These are phyloP conservation scores for Cyberlindnera nakhonratchasimensis DNA, from an alignment of 805 yeast genomes.

Conservation along the genomic window DNA sequence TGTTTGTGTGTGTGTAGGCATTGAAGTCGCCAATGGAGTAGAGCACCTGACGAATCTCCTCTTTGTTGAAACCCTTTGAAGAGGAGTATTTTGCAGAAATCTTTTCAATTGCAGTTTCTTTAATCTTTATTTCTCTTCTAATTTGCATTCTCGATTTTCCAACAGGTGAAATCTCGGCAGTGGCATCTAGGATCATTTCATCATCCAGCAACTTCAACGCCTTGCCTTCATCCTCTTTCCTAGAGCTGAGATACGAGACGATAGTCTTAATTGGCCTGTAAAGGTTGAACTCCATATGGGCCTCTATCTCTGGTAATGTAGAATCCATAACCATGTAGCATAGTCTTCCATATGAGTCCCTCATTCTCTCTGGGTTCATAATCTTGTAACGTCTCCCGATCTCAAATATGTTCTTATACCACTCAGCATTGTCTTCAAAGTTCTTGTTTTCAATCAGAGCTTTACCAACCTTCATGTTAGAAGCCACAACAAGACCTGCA, in stretches of 20 bases:
- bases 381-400: constrained; percentile 78
- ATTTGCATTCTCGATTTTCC: constrained; percentile 52
- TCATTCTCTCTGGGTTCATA: constrained; percentile 80
- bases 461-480: constrained; percentile 68
- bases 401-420: constrained; percentile 71
- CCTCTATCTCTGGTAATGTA: constrained; percentile 62
- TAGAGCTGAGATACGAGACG: constrained; percentile 40
- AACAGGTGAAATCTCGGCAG: constrained; percentile 60
- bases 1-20: constrained; percentile 64
- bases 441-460: constrained; percentile 60
- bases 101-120: constrained; percentile 66
- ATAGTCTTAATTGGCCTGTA: constrained; percentile 72
- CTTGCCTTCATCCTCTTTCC: constrained; percentile 34
- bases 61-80: constrained; percentile 42
- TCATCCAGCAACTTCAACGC: constrained; percentile 51
- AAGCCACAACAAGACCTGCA: constrained; percentile 76
- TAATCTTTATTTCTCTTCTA: constrained; percentile 56
- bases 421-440: constrained; percentile 64
- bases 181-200: constrained; percentile 56
- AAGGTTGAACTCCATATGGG: constrained; percentile 71
- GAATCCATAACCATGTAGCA: constrained; percentile 88
- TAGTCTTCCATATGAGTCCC: constrained; percentile 73
- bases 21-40: constrained; percentile 80
- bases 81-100: constrained; percentile 49
- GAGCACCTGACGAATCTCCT: constrained; percentile 65